These are phyloP conservation scores for Craterostigma plantagineum DNA, from an alignment of 257 asterid genomes.

Conservation along the genomic window DNA sequence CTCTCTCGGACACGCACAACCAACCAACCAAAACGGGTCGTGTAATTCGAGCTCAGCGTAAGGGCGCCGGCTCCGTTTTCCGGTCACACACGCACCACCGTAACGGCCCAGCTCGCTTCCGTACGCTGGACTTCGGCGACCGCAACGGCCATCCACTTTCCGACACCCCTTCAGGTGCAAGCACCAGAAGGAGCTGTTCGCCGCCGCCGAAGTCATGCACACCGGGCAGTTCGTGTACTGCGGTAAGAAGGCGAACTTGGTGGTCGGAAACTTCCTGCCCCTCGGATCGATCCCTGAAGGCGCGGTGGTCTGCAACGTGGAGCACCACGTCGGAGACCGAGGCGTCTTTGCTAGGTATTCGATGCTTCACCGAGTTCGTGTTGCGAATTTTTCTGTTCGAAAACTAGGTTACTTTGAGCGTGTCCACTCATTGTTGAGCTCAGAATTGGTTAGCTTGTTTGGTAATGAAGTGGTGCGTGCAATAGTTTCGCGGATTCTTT, in stretches of 20 bases:
- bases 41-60: conserved; percentile 6
- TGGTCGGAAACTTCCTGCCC: conserved; percentile 4
- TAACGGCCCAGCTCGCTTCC: conserved; percentile 4
- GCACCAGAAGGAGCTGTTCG: conserved; percentile 4
- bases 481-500: no score
- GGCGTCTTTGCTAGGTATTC: conserved; percentile 1
- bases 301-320: conserved; percentile 4
- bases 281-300: conserved; percentile 1
- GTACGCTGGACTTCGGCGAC: conserved; percentile 1
- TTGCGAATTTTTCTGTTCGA: not conserved
- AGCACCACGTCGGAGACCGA: conserved; percentile 5
- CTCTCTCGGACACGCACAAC: not conserved
- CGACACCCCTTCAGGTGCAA: conserved; percentile 1
- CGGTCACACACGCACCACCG: conserved; percentile 3
- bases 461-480: no score
- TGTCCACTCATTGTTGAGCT: no score
- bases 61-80: conserved; percentile 4
- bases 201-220: conserved; percentile 2
- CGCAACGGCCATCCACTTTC: conserved; percentile 2
- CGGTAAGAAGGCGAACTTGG: conserved; percentile 4
- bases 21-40: conserved; percentile 2
- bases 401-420: not conserved
- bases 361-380: not conserved
- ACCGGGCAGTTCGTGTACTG: conserved; percentile 3
- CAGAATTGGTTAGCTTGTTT: no score